Conservation (phyloP, 805 yeast genomes). For the Brettanomyces naardenensis region DNA sequence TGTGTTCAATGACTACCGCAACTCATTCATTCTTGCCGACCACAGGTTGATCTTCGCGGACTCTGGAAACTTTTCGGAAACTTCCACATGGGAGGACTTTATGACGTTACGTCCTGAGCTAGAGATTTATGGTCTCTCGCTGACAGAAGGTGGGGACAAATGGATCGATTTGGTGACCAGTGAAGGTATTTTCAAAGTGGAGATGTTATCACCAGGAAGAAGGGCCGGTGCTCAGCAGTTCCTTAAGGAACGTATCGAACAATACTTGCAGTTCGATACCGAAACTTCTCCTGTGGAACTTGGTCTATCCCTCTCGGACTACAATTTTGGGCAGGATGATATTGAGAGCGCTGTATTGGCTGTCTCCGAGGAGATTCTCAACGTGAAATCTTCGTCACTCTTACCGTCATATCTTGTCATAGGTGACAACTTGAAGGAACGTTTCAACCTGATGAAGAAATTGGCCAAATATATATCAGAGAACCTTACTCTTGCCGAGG, state of each 20-base stretch:
- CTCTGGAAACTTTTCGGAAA: background rate
- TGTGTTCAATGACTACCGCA: slow-evolving; percentile 7
- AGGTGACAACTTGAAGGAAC: slow-evolving; percentile 40
- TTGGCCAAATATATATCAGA: slow-evolving; percentile 15
- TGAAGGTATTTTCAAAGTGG: slow-evolving; percentile 57
- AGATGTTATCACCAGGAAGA: slow-evolving; percentile 29
- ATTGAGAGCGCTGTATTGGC: slow-evolving; percentile 43
- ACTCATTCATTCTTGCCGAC: slow-evolving; percentile 62
- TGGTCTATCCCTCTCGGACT: slow-evolving; percentile 31
- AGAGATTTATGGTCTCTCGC: slow-evolving; percentile 43
- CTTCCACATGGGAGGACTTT: slow-evolving; percentile 71
- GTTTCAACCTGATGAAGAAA: slow-evolving; percentile 27
- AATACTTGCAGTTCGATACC: slow-evolving; percentile 61
- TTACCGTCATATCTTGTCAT: slow-evolving; percentile 46
- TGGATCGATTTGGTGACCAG: slow-evolving; percentile 34
- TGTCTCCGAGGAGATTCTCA: slow-evolving; percentile 49
- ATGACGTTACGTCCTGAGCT: slow-evolving; percentile 48
- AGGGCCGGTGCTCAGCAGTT: slow-evolving; percentile 18
- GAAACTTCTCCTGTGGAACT: slow-evolving; percentile 13
- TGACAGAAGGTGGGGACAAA: slow-evolving; percentile 6
- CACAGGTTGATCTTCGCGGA: slow-evolving; percentile 18
- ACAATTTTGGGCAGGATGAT: slow-evolving; percentile 26
- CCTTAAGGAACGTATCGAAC: slow-evolving; percentile 71
- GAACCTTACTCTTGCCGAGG: slow-evolving; percentile 12
- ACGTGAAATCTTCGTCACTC: slow-evolving; percentile 45